Base-by-base conservation (phyloP, 768 basidiomycete species). In the Russula sp. region DNA sequence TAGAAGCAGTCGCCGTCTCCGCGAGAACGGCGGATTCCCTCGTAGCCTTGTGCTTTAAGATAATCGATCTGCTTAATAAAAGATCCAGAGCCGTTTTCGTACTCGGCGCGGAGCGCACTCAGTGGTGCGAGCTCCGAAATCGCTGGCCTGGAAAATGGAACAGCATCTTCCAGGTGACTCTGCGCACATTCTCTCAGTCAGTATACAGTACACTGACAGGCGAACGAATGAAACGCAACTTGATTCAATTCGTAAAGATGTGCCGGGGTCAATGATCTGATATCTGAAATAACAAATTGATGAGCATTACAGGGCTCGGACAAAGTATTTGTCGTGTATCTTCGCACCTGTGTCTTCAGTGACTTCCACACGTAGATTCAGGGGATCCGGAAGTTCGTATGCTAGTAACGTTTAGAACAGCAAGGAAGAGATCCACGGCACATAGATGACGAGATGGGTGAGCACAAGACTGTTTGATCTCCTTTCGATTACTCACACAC, bases 1-100 rank as follows among this genome's bases (percentile, higher is more conserved):
- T 95, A 97, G 75, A 95, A 96, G 73, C 94, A 96, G 73, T 91
- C 90, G 0, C 94, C 84, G 70, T 85, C 84, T 76, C 94, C 93
- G 75, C 86, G 81, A 0, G 89, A 84, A 59, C 92, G 79, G 71
- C 92, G 81, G 49, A 96, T 79, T 13, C 76, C 78, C 38, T 77
- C 77, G 76, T 83, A 94, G 1, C 92, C 92, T 50, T 84, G 76
- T 18, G 68, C 69, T 53, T 78, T 75, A 24, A 98, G 76, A 76
- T 83, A 84, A 67, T 89, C 84, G 65, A 98, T 88, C 76, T 96
- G 92, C 61, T 81, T 77, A 6, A 89, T 71, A 71, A 94, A 92
- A 6, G 76, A 71, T 10, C 76, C 76, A 0, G 84, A 79, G 3
- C 84, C 85, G 38, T 78, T 76, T 69, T 84, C 82, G 69, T 92